Evolutionary conservation across 2,329 filamentous ascomycete genomes (phyloP), one percentile per base, ranked within the genome.

Genomic region (Pseudopithomyces chartarum): DNA sequence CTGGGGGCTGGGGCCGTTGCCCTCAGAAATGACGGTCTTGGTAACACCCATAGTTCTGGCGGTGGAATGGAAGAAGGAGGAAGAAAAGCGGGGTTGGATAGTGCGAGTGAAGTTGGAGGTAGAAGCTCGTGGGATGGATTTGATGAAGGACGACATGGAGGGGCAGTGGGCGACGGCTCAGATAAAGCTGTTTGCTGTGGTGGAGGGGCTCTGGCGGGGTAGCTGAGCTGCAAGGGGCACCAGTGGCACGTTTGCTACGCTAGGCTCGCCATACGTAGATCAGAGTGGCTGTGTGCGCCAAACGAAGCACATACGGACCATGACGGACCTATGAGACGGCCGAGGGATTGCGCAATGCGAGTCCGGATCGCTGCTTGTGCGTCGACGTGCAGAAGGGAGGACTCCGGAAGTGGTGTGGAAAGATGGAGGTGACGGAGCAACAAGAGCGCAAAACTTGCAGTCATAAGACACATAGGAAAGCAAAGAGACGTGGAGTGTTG

Each of bases 21-120:
- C 68, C 62, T 70, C 64, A 50, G 59, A 50, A 52, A 71, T 59
- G 50, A 65, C 52, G 36, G 67, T 71, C 61, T 71, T 71, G 45
- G 61, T 49, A 53, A 71, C 68, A 56, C 66, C 68, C 68, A 71
- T 71, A 54, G 45, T 65, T 57, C 57, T 54, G 54, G 60, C 52
- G 33, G 65, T 63, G 26, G 57, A 56, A 17, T 56, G 59, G 34
- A 67, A 57, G 42, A 48, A 36, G 19, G 43, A 46, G 22, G 51
- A 26, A 54, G 33, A 29, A n/a, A 13, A 42, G 23, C 26, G 48
- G 13, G 36, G 26, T 42, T 51, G 48, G 23, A 51, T n/a, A 12
- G 36, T 23, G 38, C 48, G 38, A 6, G 48, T 17, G 38, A 51
- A 29, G 48, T 51, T 51, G 26, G 38, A 43, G 22, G 13, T 6